Percentiles rank a stretch among this genome's conserved stretches.
These are phyloP conservation scores for Blumeriella jaapii DNA, from an alignment of 2,329 filamentous ascomycete species.

Conservation along the genomic window DNA sequence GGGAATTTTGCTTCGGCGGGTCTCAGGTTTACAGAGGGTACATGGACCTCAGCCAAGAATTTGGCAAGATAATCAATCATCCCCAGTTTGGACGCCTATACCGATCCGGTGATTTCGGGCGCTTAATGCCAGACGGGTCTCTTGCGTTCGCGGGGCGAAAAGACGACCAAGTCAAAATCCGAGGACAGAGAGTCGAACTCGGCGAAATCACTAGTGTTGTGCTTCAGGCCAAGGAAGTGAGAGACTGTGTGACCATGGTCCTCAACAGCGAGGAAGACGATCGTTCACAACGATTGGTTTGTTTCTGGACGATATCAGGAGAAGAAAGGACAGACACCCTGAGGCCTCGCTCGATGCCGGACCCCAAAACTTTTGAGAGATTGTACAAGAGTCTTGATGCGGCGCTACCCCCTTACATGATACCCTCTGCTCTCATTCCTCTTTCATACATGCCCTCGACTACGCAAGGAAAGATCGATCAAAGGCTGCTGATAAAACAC, in stretches of 20 bases:
- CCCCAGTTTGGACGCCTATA: constrained; percentile 62
- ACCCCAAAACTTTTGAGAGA: constrained; percentile 28
- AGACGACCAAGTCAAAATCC: constrained; percentile 73
- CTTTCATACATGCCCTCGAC: constrained; percentile 61
- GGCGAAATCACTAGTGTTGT: constrained; percentile 60
- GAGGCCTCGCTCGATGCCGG: constrained; percentile 28
- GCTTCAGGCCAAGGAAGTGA: constrained; percentile 37
- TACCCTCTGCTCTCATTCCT: constrained; percentile 63
- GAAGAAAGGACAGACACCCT: constrained; percentile 5
- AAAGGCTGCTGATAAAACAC: constrained; percentile 35
- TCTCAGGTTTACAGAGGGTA: constrained; percentile 71
- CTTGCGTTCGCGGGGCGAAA: constrained; percentile 61
- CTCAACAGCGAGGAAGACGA: constrained; percentile 32
- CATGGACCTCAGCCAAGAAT: constrained; percentile 52
- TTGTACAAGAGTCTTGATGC: constrained; percentile 45
- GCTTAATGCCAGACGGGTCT: constrained; percentile 66
- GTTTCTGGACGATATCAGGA: constrained; percentile 56
- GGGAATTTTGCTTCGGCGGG: constrained; percentile 80
- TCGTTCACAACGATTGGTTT: constrained; percentile 44
- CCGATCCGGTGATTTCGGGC: constrained; percentile 70
- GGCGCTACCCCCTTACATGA: constrained; percentile 62
- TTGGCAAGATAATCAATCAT: constrained; percentile 58
- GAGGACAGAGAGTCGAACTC: constrained; percentile 70
- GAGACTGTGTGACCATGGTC: constrained; percentile 55
- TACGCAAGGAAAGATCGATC: constrained; percentile 63